These are phyloP conservation scores for Neurospora discreta DNA, from an alignment of 495 filamentous ascomycete species.

Conservation along the genomic window DNA sequence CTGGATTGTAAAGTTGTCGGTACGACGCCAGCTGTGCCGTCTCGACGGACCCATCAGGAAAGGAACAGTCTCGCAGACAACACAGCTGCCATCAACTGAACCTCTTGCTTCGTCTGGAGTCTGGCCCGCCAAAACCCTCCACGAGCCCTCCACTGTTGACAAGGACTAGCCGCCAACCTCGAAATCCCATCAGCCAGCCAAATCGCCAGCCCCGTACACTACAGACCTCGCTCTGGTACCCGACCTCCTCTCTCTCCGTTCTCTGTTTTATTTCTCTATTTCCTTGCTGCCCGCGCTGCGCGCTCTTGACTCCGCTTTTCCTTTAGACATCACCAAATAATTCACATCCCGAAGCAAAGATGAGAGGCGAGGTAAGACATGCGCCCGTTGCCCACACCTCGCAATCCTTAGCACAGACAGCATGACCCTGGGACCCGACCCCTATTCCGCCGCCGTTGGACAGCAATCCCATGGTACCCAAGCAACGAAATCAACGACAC, in stretches of 20 bases:
- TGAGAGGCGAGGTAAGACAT: slow-evolving; percentile 43
- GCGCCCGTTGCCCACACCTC: not conserved
- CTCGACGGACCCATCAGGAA: not conserved
- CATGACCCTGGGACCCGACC: slow-evolving; percentile 1
- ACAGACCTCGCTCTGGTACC: not conserved
- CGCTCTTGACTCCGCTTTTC: slow-evolving; percentile 8
- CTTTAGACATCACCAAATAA: slow-evolving; percentile 4
- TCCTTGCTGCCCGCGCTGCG: slow-evolving; percentile 7
- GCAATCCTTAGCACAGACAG: slow-evolving; percentile 3
- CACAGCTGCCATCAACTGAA: slow-evolving; percentile 3
- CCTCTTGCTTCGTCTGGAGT: slow-evolving; percentile 4
- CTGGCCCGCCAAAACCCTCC: not conserved
- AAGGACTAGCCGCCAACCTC: not conserved
- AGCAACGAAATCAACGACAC: not conserved
- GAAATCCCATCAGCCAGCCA: not conserved
- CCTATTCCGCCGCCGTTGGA: not conserved
- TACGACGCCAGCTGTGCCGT: not conserved
- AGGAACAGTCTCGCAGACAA: slow-evolving; percentile 4
- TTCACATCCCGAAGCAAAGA: slow-evolving; percentile 20
- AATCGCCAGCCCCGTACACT: not conserved
- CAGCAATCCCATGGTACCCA: not conserved
- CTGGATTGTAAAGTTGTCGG: not conserved
- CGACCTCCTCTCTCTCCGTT: slow-evolving; percentile 6
- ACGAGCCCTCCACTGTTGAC: not conserved
- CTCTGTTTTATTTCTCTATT: slow-evolving; percentile 1